Evolutionary conservation across 2,329 filamentous ascomycete species (phyloP), one percentile per base, ranked within the genome.

Genomic region (Fusarium gaditjirri): DNA sequence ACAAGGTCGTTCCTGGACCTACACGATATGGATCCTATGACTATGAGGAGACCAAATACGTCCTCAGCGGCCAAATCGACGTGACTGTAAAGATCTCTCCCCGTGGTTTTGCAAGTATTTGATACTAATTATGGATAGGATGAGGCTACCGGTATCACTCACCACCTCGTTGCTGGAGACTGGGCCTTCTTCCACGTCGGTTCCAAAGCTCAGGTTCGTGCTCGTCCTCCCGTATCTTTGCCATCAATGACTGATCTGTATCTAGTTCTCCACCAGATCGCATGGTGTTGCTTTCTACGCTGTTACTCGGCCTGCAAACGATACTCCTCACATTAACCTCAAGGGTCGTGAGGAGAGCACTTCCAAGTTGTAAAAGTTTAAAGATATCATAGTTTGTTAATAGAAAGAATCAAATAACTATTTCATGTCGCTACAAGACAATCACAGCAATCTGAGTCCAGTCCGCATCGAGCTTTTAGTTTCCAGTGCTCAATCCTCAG

Each of bases 111-210:
- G 5, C 12, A 36, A 16, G n/a, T 12, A 21, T 1, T 16, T 7
- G 2, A 38, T 27, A 8, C 59, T 69, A 8, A 70, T 12, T 25
- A 12, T 4, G 10, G 12, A 8, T 17, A 70, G 65, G 68, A 71
- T 9, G 69, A 71, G 50, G 69, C 69, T 19, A 71, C 69, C 7
- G 69, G 69, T 10, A 72, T 60, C 9, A 71, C 69, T 21, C 68
- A 71, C 31, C 69, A 72, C 19, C 68, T 71, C 12, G 69, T 71
- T 56, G 63, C 68, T 11, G 69, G 69, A 69, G 69, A 71, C 35
- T 71, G 68, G 68, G 69, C 69, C 41, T 71, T 71, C 50, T 71
- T 71, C 33, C 68, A 71, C 13, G 69, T 71, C 29, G 69, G 69
- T 25, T 71, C 69, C 13, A 71, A 71, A 44, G 69, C 68, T 8